phyloP scores from a whole-genome alignment of 768 basidiomycete genomes.

The Phanerodontia chrysosporium region DNA sequence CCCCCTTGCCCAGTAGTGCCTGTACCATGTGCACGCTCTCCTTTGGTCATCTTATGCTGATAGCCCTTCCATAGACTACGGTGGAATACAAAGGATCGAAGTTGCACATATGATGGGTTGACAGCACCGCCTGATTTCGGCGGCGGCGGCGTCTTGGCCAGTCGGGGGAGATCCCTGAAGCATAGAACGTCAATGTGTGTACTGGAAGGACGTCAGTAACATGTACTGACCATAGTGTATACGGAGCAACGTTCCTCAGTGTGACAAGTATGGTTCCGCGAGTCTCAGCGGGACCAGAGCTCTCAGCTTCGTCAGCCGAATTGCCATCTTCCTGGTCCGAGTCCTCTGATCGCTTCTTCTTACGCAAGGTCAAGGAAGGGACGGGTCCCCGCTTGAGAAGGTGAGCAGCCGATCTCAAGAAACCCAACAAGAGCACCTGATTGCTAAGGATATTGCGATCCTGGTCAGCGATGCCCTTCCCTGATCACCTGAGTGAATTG shows the following conservation, averaged over 20 bases:
- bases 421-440: slow-evolving; percentile 77
- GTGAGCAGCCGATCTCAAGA: slow-evolving; percentile 68
- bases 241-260: slow-evolving; percentile 80
- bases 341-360: slow-evolving; percentile 30
- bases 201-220: too few relatives aligned
- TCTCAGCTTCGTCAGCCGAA: slow-evolving; percentile 28
- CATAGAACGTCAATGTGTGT: too few relatives aligned
- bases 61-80: slow-evolving; percentile 76
- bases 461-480: slow-evolving; percentile 89
- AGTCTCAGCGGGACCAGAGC: slow-evolving; percentile 19
- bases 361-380: slow-evolving; percentile 40
- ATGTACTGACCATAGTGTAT: slow-evolving; percentile 68
- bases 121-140: slow-evolving; percentile 39
- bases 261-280: slow-evolving; percentile 85
- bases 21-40: slow-evolving; percentile 63
- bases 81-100: slow-evolving; percentile 80
- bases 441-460: slow-evolving; percentile 90
- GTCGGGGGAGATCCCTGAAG: slow-evolving; percentile 73
- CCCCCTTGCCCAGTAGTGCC: slow-evolving; percentile 69
- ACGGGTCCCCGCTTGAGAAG: slow-evolving; percentile 55
- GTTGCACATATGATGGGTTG: slow-evolving; percentile 66
- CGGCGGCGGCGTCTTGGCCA: slow-evolving; percentile 72
- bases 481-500: too few relatives aligned
- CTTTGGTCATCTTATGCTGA: slow-evolving; percentile 92
- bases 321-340: slow-evolving; percentile 42